Conservation (phyloP, 1,284 basidiomycete species). For the Gomphus sp. region DNA sequence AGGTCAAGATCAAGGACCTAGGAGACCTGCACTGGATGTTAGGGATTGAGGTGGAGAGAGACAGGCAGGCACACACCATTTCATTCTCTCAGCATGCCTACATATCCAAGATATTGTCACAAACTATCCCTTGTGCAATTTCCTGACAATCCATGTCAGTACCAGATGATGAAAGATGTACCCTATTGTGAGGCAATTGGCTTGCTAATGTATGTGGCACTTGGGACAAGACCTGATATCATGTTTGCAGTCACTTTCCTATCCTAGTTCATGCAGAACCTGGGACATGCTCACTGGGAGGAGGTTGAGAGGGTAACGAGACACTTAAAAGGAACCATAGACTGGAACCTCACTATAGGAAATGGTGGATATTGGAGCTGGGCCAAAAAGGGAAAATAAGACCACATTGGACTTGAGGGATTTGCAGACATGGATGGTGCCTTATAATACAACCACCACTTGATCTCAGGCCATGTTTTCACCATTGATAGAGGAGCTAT, state of each 20-base stretch:
- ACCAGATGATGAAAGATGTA: conserved; percentile 16
- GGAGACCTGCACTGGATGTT: conserved; percentile 14
- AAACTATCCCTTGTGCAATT: conserved; percentile 14
- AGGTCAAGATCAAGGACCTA: background rate
- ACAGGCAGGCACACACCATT: conserved; percentile 13
- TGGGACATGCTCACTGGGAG: conserved; percentile 18
- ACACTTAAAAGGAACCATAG: conserved; percentile 21
- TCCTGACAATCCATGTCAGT: conserved; percentile 16
- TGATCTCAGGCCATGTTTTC: conserved; percentile 21
- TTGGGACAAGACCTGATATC: conserved; percentile 20
- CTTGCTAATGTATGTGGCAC: conserved; percentile 23
- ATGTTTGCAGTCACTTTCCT: too few species aligned
- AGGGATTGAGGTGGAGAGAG: conserved; percentile 18
- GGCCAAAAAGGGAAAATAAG: background rate
- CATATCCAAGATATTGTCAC: conserved; percentile 15
- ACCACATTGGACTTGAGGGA: background rate
- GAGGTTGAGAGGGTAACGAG: conserved; percentile 17
- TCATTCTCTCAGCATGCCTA: conserved; percentile 18
- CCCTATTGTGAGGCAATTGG: conserved; percentile 20
- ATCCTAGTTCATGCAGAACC: too few species aligned
- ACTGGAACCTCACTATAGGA: conserved; percentile 7
- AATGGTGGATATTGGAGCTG: background rate
- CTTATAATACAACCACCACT: conserved; percentile 14
- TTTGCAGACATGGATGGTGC: conserved; percentile 14
- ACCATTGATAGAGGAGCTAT: too few species aligned